Percentiles rank a stretch among this genome's conserved stretches.
phyloP scores from a whole-genome alignment of 139 green algal genomes.

The Tetraselmis chui region DNA sequence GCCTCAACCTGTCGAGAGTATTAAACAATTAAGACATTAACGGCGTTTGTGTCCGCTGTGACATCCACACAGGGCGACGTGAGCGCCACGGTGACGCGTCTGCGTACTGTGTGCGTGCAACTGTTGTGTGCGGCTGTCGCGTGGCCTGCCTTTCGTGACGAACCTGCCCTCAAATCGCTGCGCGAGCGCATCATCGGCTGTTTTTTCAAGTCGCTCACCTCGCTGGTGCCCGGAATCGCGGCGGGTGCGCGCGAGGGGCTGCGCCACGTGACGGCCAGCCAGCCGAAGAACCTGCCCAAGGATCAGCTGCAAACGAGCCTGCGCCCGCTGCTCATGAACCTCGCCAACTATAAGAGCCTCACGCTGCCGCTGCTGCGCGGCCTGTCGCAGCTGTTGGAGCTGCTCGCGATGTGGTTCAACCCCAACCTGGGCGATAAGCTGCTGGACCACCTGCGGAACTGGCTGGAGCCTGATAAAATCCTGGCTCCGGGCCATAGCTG shows the following conservation, averaged over 20 bases:
- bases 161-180: background rate
- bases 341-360: slow-evolving; percentile 69
- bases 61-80: background rate
- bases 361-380: slow-evolving; percentile 27
- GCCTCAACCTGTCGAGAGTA: no score
- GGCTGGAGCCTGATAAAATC: slow-evolving; percentile 71
- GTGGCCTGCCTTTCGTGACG: slow-evolving; percentile 55
- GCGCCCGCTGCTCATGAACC: slow-evolving; percentile 80
- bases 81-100: slow-evolving; percentile 26
- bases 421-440: slow-evolving; percentile 90
- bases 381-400: slow-evolving; percentile 55
- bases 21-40: no score
- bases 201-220: slow-evolving; percentile 46
- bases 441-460: slow-evolving; percentile 85
- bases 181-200: slow-evolving; percentile 1
- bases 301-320: slow-evolving; percentile 59
- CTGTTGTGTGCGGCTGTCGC: slow-evolving; percentile 66
- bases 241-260: slow-evolving; percentile 36
- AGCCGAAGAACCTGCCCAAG: slow-evolving; percentile 42
- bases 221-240: slow-evolving; percentile 34
- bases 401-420: slow-evolving; percentile 90
- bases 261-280: slow-evolving; percentile 20
- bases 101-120: slow-evolving; percentile 69
- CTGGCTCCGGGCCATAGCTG: slow-evolving; percentile 23
- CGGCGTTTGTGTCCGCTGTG: no score